Base-by-base conservation (phyloP, 2,329 filamentous ascomycete genomes). In the Alternaria atra region DNA sequence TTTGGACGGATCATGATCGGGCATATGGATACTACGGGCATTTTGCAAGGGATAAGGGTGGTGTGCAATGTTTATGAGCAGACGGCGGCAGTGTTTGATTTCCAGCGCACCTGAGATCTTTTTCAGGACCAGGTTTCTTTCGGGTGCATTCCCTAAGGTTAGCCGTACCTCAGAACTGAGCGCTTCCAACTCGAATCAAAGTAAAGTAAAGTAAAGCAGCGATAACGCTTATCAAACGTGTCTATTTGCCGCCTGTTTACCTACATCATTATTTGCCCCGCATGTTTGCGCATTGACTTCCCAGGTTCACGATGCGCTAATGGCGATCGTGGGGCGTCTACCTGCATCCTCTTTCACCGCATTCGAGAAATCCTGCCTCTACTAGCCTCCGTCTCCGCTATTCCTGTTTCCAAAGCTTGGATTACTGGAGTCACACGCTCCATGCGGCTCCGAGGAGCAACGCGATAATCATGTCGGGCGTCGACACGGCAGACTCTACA, bases 401-500 rank as follows among this genome's bases (percentile, higher is more conserved):
- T 55, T 59, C 51, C 47, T 50, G 44, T 37, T 23, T 30, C 55
- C 55, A 43, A 60, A 42, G 55, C 54, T 51, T 48, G 42, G 37
- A 58, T 44, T 40, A 42, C 58, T 55, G 43, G 58, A 61, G 56
- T 60, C 60, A 57, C 52, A 50, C 46, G 58, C 68, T 65, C 59
- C 73, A 79, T 79, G 77, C 72, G 70, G 76, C 73, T 76, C 70
- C 73, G 66, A 67, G 65, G 71, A 73, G 74, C 72, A 69, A 64
- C 70, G 66, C 69, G 69, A 73, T 66, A 72, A 75, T 67, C 58
- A 79, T 79, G 77, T 77, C 77, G 69, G 77, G 74, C 71, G 70
- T 71, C 70, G 76, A 77, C 69, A 68, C 67, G 58, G 70, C 70
- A 51, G 63, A 75, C 64, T 68, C 72, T 60, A 61, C 67, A 9